phyloP scores from a whole-genome alignment of 2,329 filamentous ascomycete species.

The Nemania sp. region DNA sequence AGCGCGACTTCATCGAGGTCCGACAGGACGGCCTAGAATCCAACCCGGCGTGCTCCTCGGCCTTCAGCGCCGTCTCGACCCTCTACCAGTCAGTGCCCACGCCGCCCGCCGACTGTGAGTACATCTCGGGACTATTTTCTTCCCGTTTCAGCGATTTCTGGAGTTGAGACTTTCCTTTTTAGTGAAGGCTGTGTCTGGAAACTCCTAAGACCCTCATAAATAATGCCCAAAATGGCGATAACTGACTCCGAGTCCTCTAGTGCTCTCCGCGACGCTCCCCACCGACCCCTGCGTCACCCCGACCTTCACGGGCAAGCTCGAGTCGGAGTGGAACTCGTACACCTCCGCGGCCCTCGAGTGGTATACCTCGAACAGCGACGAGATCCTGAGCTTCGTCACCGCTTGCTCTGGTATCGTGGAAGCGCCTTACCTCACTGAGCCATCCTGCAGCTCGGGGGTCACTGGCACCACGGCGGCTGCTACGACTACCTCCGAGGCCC shows the following conservation, averaged over 20 bases:
- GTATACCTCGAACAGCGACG: conserved; percentile 42
- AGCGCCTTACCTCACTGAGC: background rate
- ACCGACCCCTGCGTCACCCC: conserved; percentile 44
- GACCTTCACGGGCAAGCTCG: conserved; percentile 40
- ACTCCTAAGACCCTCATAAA: too few relatives aligned
- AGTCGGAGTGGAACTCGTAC: conserved; percentile 42
- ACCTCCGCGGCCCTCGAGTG: conserved; percentile 39
- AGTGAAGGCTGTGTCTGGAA: too few relatives aligned
- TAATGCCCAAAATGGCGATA: too few relatives aligned
- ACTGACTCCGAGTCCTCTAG: too few relatives aligned
- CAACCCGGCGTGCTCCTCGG: conserved; percentile 39
- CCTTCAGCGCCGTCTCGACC: conserved; percentile 34
- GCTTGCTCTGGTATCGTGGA: conserved; percentile 39
- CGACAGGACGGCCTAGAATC: conserved; percentile 35
- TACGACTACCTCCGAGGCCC: background rate
- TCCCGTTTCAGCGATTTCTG: too few relatives aligned
- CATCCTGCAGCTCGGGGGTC: conserved; percentile 38
- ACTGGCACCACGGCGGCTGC: background rate
- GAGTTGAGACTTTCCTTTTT: too few relatives aligned
- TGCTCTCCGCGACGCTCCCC: conserved; percentile 26
- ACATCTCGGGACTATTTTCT: too few relatives aligned
- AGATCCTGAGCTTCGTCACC: conserved; percentile 38
- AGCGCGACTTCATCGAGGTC: conserved; percentile 40
- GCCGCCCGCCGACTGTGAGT: conserved; percentile 39
- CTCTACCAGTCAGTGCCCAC: conserved; percentile 40